phyloP scores from a whole-genome alignment of 179 eudicot species.

The Spergularia azorica region DNA sequence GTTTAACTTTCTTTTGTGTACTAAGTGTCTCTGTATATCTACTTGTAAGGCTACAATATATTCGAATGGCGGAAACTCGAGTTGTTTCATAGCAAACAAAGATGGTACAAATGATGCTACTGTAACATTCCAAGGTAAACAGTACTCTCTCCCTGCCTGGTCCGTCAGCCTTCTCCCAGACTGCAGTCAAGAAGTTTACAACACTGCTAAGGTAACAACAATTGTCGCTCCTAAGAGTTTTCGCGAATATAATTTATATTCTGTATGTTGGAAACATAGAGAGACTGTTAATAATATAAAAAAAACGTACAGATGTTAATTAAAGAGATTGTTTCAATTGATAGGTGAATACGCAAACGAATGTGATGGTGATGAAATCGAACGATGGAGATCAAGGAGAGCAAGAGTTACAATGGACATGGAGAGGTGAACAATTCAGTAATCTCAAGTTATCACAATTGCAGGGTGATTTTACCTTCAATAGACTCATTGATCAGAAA shows the following conservation, averaged over 20 bases:
- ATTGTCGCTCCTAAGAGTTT: background rate
- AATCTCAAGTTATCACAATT: background rate
- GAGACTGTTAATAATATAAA: too few species aligned
- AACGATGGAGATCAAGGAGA: background rate
- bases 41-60: constrained; percentile 21
- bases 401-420: constrained; percentile 27
- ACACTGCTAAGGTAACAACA: constrained; percentile 38
- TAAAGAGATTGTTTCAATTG: background rate
- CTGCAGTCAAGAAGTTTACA: constrained; percentile 35
- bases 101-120: constrained; percentile 8
- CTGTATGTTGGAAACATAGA: background rate
- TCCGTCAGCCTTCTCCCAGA: constrained; percentile 40
- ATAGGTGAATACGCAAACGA: constrained; percentile 39
- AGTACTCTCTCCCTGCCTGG: constrained; percentile 38
- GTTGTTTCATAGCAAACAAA: constrained; percentile 38
- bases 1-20: background rate
- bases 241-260: too few species aligned
- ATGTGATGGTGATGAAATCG: constrained; percentile 25
- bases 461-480: constrained; percentile 5
- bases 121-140: constrained; percentile 24
- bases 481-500: constrained; percentile 36
- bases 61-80: constrained; percentile 11
- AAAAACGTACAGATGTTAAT: too few species aligned
- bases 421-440: constrained; percentile 25
- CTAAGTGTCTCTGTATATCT: background rate